Conservation (phyloP, 2,329 filamentous ascomycete species). For the Sporothrix inflata region DNA sequence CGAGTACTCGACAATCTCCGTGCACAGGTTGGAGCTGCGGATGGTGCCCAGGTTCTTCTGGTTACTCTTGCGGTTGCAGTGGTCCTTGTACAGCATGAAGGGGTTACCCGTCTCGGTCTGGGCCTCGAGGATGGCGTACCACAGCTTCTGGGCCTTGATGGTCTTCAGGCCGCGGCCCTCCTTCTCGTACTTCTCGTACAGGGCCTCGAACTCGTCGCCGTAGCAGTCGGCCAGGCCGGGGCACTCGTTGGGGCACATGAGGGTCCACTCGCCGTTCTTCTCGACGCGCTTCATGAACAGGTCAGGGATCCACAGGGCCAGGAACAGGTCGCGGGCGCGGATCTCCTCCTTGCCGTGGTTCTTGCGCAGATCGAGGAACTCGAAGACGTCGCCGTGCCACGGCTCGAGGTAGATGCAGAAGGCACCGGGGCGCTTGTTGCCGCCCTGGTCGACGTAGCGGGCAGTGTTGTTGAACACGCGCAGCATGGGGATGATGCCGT, state of each 20-base stretch:
- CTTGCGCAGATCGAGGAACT: conserved; percentile 97
- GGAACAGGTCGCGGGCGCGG: conserved; percentile 95
- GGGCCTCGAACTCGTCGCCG: conserved; percentile 92
- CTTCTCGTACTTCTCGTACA: conserved; percentile 91
- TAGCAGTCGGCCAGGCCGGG: conserved; percentile 95
- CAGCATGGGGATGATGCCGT: conserved; percentile 96
- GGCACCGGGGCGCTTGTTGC: conserved; percentile 97
- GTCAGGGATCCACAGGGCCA: conserved; percentile 97
- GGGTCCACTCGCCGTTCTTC: conserved; percentile 93
- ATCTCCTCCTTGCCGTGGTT: conserved; percentile 99
- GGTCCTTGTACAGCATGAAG: conserved; percentile 99
- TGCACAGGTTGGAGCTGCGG: conserved; percentile 97
- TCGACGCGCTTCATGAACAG: conserved; percentile 99
- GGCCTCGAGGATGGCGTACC: conserved; percentile 97
- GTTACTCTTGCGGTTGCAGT: conserved; percentile 98
- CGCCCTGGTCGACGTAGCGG: conserved; percentile 97
- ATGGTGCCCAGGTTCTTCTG: conserved; percentile 99
- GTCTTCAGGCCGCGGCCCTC: conserved; percentile 87
- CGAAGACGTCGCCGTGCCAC: conserved; percentile 97
- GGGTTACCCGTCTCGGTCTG: conserved; percentile 99
- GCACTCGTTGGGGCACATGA: conserved; percentile 98
- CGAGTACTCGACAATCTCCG: conserved; percentile 96
- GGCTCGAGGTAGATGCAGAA: conserved; percentile 99
- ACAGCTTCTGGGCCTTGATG: conserved; percentile 97
- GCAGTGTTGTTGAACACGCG: conserved; percentile 99